phyloP scores from a whole-genome alignment of 257 asterid genomes.

The Fraxinus pennsylvanica region DNA sequence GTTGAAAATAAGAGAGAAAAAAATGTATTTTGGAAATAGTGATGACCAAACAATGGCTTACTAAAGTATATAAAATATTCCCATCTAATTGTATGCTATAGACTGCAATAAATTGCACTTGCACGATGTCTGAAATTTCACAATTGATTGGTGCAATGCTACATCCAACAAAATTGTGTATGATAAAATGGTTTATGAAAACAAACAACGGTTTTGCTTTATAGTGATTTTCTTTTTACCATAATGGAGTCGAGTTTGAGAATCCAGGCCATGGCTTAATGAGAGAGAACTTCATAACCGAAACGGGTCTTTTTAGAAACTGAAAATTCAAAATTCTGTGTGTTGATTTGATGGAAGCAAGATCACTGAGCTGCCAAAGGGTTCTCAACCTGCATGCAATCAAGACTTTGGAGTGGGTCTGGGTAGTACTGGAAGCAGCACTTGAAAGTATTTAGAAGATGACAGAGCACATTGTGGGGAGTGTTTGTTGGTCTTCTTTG shows the following conservation, averaged over 20 bases:
- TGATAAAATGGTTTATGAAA: no score
- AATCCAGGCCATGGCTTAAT: slow-evolving; percentile 50
- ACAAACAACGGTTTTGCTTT: no score
- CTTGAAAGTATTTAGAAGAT: neutral
- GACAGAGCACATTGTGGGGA: neutral
- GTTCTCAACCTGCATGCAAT: slow-evolving; percentile 73
- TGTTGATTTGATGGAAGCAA: slow-evolving; percentile 64
- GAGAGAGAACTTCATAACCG: slow-evolving; percentile 42
- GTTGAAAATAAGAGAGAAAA: no score
- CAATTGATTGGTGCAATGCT: neutral
- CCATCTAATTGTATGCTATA: neutral
- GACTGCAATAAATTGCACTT: neutral
- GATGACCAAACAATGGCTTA: no score
- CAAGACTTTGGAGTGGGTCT: slow-evolving; percentile 70
- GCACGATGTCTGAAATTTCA: neutral
- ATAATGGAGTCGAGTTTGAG: slow-evolving; percentile 59
- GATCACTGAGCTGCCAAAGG: slow-evolving; percentile 70
- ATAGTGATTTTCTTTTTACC: slow-evolving; percentile 34
- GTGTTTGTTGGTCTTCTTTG: neutral
- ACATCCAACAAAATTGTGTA: neutral
- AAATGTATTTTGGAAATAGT: no score
- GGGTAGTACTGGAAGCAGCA: slow-evolving; percentile 39
- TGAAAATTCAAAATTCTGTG: slow-evolving; percentile 49
- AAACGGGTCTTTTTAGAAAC: slow-evolving; percentile 40
- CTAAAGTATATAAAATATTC: no score